Conservation (phyloP, 352 stramenopile species). For the Phytophthora sojae region DNA sequence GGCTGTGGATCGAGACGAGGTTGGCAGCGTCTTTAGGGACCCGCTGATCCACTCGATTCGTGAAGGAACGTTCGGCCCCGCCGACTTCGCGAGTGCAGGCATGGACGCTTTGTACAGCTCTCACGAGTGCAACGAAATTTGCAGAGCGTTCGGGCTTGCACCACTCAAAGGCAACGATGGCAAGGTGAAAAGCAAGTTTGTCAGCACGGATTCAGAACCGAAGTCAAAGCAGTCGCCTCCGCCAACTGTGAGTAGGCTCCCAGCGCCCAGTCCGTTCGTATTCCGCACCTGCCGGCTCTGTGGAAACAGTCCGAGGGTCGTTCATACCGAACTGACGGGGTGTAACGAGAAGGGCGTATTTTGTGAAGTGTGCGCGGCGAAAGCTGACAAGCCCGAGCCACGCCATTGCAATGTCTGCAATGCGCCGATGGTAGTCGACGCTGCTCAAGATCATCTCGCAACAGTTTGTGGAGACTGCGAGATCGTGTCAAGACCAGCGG, state of each 20-base stretch:
- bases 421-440: neutral
- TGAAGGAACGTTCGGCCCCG: neutral
- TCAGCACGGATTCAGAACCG: neutral
- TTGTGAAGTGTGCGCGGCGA: neutral
- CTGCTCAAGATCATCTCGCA: neutral
- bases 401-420: neutral
- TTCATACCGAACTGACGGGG: neutral
- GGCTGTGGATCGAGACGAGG: neutral
- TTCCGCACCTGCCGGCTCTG: neutral
- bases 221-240: neutral
- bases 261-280: neutral
- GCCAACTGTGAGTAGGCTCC: neutral
- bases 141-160: neutral
- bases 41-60: conserved; percentile 1
- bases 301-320: neutral
- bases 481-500: neutral
- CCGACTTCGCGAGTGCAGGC: neutral
- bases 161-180: neutral
- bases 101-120: neutral
- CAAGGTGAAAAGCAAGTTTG: neutral
- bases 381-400: neutral
- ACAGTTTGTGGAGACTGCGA: neutral
- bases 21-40: neutral
- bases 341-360: neutral
- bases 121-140: neutral